phyloP scores from a whole-genome alignment of 2,329 filamentous ascomycete species.

The Paraphaeosphaeria sporulosa region DNA sequence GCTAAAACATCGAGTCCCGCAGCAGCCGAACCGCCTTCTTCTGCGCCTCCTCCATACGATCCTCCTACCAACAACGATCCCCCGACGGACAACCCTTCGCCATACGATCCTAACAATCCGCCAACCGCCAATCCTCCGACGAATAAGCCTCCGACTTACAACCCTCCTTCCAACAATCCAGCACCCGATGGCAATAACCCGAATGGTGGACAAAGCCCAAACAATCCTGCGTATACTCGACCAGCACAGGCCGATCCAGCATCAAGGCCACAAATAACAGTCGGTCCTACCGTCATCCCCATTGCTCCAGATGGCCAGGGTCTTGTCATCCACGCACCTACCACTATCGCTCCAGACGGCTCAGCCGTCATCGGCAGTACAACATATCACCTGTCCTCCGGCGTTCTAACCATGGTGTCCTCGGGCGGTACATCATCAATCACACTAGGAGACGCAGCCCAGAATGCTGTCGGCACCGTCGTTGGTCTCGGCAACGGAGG shows the following conservation, averaged over 20 bases:
- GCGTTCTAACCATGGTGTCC: constrained; percentile 1
- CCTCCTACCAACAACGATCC: neutral
- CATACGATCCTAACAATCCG: too few relatives aligned
- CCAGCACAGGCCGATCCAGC: neutral
- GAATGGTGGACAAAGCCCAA: neutral
- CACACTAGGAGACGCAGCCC: neutral
- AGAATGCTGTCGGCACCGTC: neutral
- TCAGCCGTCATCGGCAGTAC: constrained; percentile 3
- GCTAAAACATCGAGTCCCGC: neutral
- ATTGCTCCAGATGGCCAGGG: constrained; percentile 5
- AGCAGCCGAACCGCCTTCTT: neutral
- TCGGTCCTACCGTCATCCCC: constrained; percentile 6
- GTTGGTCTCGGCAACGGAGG: constrained; percentile 1
- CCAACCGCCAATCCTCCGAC: neutral
- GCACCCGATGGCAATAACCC: neutral
- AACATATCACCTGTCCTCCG: neutral
- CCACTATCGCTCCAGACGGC: neutral
- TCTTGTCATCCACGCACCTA: constrained; percentile 2
- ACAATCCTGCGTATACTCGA: neutral
- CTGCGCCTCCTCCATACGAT: neutral
- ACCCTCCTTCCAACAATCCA: neutral
- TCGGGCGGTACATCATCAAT: neutral
- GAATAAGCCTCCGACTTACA: neutral
- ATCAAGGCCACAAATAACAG: constrained; percentile 5
- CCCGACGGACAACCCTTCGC: too few relatives aligned